These are phyloP conservation scores for Penicillium italicum DNA, from an alignment of 2,329 filamentous ascomycete genomes.

Conservation along the genomic window DNA sequence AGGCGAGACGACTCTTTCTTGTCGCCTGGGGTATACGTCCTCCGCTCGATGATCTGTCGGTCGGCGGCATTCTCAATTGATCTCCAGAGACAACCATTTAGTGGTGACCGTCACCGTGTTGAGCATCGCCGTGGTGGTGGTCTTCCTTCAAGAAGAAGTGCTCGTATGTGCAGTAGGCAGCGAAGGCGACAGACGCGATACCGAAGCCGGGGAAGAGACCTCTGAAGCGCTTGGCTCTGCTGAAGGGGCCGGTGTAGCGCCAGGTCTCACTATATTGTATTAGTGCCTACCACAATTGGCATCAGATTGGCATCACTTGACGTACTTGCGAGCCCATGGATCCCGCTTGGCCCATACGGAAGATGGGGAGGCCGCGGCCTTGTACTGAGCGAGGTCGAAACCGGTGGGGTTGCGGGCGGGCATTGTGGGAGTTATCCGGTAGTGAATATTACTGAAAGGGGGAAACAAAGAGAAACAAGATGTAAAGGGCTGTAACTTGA, in stretches of 20 bases:
- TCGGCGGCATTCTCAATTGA: conserved; percentile 12
- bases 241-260: conserved; percentile 88
- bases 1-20: conserved; percentile 13
- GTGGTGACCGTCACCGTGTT: conserved; percentile 57
- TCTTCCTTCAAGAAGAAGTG: conserved; percentile 75
- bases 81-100: conserved; percentile 34
- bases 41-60: conserved; percentile 17
- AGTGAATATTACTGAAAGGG: conserved; percentile 14
- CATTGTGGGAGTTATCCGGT: conserved; percentile 42
- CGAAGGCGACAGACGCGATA: conserved; percentile 87
- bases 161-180: conserved; percentile 84
- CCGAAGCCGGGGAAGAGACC: conserved; percentile 83
- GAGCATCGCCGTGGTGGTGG: conserved; percentile 49
- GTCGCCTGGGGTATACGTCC: conserved; percentile 24
- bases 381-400: conserved; percentile 82
- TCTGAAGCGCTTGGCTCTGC: conserved; percentile 84
- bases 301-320: neutral
- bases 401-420: conserved; percentile 70
- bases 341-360: conserved; percentile 51
- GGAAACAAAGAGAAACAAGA: conserved; percentile 5
- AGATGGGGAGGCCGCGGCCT: conserved; percentile 62
- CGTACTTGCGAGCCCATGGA: conserved; percentile 62
- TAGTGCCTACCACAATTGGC: conserved; percentile 18
- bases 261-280: conserved; percentile 71
- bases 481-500: conserved; percentile 1